These are phyloP conservation scores for Aphanomyces astaci DNA, from an alignment of 352 stramenopile species.

Conservation along the genomic window DNA sequence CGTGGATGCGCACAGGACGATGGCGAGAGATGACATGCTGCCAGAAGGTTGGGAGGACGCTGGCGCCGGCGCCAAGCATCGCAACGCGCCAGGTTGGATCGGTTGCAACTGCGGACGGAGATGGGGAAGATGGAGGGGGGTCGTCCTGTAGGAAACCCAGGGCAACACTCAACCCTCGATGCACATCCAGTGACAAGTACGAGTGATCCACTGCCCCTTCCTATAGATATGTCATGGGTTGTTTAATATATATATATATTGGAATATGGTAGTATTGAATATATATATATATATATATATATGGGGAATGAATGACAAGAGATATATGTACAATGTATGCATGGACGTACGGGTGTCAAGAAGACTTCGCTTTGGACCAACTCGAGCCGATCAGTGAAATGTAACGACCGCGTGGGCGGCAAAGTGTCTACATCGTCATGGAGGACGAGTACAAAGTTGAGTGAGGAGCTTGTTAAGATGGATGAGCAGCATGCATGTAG, in stretches of 20 bases:
- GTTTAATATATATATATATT: too few relatives aligned
- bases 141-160: conserved; percentile 24
- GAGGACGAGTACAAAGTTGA: neutral
- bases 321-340: neutral
- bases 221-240: too few relatives aligned
- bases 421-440: conserved; percentile 10
- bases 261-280: too few relatives aligned
- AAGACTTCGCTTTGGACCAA: conserved; percentile 66
- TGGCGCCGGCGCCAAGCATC: conserved; percentile 51
- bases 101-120: too few relatives aligned
- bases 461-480: too few relatives aligned
- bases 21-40: conserved; percentile 34
- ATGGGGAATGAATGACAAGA: neutral
- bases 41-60: conserved; percentile 47
- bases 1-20: conserved; percentile 30
- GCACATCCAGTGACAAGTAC: conserved; percentile 50
- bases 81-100: conserved; percentile 29
- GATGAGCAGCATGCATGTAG: too few relatives aligned
- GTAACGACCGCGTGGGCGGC: conserved; percentile 43
- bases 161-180: conserved; percentile 48
- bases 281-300: too few relatives aligned
- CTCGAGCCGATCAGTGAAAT: conserved; percentile 65
- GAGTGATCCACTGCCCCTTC: conserved; percentile 34
- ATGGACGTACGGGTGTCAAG: conserved; percentile 20
- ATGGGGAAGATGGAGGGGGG: too few relatives aligned